These are phyloP conservation scores for Chlorella ohadii DNA, from an alignment of 139 green algal genomes.

Conservation along the genomic window DNA sequence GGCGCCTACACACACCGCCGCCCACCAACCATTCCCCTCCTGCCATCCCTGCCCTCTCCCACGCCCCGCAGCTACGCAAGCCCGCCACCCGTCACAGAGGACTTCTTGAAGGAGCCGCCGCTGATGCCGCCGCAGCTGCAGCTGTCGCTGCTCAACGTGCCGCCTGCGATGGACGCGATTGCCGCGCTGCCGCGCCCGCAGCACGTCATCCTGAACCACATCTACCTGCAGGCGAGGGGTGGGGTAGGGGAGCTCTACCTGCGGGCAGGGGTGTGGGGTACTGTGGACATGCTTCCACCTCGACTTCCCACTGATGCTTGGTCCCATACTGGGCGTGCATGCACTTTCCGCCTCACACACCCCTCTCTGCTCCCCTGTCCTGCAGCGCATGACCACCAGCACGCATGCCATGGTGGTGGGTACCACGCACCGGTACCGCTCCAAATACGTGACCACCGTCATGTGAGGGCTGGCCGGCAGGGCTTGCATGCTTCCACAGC, in stretches of 20 bases:
- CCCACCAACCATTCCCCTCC: too few species aligned
- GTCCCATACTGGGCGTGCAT: too few species aligned
- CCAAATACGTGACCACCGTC: constrained; percentile 98
- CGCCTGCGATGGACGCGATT: constrained; percentile 77
- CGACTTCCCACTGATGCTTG: too few species aligned
- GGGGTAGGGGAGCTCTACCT: too few species aligned
- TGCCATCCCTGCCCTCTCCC: too few species aligned
- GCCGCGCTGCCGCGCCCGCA: constrained; percentile 91
- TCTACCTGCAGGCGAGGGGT: constrained; percentile 71
- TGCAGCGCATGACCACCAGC: constrained; percentile 55
- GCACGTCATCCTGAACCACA: constrained; percentile 98
- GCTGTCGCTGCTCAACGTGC: constrained; percentile 97
- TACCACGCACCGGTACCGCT: constrained; percentile 91
- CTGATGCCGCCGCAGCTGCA: constrained; percentile 94
- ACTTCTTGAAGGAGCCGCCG: constrained; percentile 98
- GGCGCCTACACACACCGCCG: too few species aligned
- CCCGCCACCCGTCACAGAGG: constrained; percentile 74
- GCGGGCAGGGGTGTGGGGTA: too few species aligned
- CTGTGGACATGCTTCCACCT: too few species aligned
- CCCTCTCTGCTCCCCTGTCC: too few species aligned
- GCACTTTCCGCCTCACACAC: too few species aligned
- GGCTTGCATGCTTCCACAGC: background rate
- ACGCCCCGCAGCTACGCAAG: constrained; percentile 81
- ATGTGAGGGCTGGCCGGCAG: constrained; percentile 65
- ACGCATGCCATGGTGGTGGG: constrained; percentile 84